Evolutionary conservation across 1,284 basidiomycete species (phyloP).

Genomic region (Melampsora americana): DNA sequence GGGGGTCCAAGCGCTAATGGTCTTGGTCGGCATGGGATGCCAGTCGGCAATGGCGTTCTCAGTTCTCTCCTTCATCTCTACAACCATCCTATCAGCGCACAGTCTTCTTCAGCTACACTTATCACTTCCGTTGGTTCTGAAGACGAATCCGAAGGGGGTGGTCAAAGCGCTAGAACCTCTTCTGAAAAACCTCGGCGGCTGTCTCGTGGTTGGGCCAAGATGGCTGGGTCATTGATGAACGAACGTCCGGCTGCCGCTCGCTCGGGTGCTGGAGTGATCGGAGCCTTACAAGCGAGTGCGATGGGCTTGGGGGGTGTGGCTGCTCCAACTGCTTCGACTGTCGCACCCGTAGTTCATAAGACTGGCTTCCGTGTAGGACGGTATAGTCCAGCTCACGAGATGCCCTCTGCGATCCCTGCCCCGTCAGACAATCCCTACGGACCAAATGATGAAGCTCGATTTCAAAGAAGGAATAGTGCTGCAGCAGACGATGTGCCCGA

Average conservation of each 20-base stretch:
- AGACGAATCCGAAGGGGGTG: conserved; percentile 25
- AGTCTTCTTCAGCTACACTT: conserved; percentile 36
- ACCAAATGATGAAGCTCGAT: neutral
- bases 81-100: conserved; percentile 33
- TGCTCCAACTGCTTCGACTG: conserved; percentile 18
- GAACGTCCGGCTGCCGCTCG: conserved; percentile 18
- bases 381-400: neutral
- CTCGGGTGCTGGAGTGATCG: conserved; percentile 36
- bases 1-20: neutral
- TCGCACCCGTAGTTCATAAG: conserved; percentile 26
- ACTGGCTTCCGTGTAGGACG: conserved; percentile 29
- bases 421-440: conserved; percentile 1
- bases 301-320: conserved; percentile 40
- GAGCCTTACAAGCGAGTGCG: conserved; percentile 41
- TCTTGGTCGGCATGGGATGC: conserved; percentile 2
- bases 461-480: neutral
- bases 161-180: neutral
- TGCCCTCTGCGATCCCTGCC: neutral
- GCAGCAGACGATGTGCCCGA: neutral
- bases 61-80: conserved; percentile 39
- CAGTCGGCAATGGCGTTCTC: conserved; percentile 34
- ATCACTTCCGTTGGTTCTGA: conserved; percentile 32
- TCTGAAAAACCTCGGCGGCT: neutral
- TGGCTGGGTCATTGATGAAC: conserved; percentile 5
- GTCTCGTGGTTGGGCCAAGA: neutral